Conservation (phyloP, 495 filamentous ascomycete species). For the Neurospora cerealis region DNA sequence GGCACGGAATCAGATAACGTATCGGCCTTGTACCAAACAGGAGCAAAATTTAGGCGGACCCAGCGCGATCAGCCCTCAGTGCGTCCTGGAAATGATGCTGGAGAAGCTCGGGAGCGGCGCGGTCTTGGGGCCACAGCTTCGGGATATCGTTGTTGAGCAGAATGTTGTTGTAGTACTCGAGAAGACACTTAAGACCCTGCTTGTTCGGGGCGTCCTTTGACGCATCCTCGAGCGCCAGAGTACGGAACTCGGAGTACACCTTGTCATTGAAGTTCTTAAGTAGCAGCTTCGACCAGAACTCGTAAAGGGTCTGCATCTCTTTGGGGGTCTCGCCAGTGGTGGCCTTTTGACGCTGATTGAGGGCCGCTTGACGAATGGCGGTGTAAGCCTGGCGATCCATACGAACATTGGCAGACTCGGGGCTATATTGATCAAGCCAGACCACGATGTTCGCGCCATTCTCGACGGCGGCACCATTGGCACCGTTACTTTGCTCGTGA, state of each 20-base stretch:
- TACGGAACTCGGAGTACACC: constrained; percentile 75
- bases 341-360: constrained; percentile 44
- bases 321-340: constrained; percentile 32
- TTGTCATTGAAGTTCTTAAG: constrained; percentile 62
- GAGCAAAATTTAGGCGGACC: background rate
- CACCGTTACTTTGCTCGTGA: background rate
- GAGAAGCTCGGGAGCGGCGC: constrained; percentile 17
- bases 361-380: constrained; percentile 44
- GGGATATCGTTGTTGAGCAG: constrained; percentile 11
- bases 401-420: constrained; percentile 14
- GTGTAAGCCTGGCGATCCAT: constrained; percentile 44
- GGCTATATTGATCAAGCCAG: constrained; percentile 8
- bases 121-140: constrained; percentile 21
- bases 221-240: constrained; percentile 59
- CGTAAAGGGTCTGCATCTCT: constrained; percentile 60
- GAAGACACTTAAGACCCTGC: constrained; percentile 16
- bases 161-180: constrained; percentile 20
- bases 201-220: constrained; percentile 12
- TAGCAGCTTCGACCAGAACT: constrained; percentile 74
- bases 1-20: background rate
- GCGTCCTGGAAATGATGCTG: constrained; percentile 18
- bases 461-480: constrained; percentile 1
- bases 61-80: constrained; percentile 3
- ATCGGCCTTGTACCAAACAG: background rate
- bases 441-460: constrained; percentile 3